Evolutionary conservation across 2,329 filamentous ascomycete species (phyloP).

Genomic region (Westerdykella sp.): DNA sequence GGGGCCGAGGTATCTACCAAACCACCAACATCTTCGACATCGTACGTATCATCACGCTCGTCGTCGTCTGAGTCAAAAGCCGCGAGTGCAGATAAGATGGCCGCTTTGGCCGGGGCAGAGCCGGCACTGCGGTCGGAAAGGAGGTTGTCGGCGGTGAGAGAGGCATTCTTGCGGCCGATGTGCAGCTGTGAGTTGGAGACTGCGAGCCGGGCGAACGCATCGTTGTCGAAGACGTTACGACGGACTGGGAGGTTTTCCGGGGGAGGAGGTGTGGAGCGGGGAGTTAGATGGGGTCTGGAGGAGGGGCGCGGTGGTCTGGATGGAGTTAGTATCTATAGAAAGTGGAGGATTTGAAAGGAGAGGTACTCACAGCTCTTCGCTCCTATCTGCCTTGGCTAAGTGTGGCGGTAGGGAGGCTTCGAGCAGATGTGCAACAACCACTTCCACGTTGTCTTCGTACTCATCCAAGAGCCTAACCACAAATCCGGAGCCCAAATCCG

Average conservation of each 20-base stretch:
- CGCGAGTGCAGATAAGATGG: slow-evolving; percentile 80
- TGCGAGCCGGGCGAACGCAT: slow-evolving; percentile 68
- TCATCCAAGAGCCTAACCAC: slow-evolving; percentile 72
- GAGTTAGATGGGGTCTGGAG: slow-evolving; percentile 43
- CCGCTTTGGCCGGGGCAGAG: slow-evolving; percentile 65
- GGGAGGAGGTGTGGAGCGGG: slow-evolving; percentile 51
- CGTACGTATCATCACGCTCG: slow-evolving; percentile 95
- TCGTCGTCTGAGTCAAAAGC: slow-evolving; percentile 92
- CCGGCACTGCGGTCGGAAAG: slow-evolving; percentile 55
- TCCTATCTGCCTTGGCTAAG: slow-evolving; percentile 58
- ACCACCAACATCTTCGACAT: slow-evolving; percentile 84
- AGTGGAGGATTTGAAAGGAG: background rate
- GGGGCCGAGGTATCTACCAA: slow-evolving; percentile 62
- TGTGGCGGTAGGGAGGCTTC: slow-evolving; percentile 68
- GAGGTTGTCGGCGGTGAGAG: slow-evolving; percentile 64
- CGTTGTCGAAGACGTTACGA: slow-evolving; percentile 57
- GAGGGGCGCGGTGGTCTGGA: slow-evolving; percentile 12
- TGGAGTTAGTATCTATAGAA: slow-evolving; percentile 9
- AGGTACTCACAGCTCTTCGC: slow-evolving; percentile 51
- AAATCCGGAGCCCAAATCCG: slow-evolving; percentile 77
- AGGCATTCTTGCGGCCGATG: slow-evolving; percentile 64
- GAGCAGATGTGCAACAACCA: slow-evolving; percentile 73
- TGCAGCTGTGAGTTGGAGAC: slow-evolving; percentile 64
- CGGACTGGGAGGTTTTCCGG: slow-evolving; percentile 45
- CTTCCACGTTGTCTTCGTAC: slow-evolving; percentile 70